Evolutionary conservation across 306 rosid species (phyloP), one percentile per base, ranked within the genome.

Genomic region (Urtica urens): DNA sequence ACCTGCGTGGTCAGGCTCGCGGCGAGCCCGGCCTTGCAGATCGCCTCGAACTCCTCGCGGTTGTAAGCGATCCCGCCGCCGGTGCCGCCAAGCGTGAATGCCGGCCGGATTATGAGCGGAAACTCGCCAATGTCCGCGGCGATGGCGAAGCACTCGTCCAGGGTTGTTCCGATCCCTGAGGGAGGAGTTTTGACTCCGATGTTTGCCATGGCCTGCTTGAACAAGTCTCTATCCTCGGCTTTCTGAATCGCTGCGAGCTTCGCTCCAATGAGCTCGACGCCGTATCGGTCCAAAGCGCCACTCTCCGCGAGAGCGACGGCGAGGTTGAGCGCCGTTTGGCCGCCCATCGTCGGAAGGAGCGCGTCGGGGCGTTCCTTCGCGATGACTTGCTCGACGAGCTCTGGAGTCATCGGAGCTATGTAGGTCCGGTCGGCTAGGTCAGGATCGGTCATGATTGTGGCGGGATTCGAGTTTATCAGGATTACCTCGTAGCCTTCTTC

Each of bases 391-490:
- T 92, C 99, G 1, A 92, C 94, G 29, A 86, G 53, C 7, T 86
- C 96, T 0, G 99, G 93, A 2, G 96, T 92, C 96, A 92, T 92
- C 5, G 96, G 99, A 1, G 96, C 64, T 23, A 92, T 62, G 54
- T 86, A 92, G 0, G 99, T 85, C 68, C 79, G 57, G 40, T 86
- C 80, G 5, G 94, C 93, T 62, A 72, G 56, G 0, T 86, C 96
- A 3, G 96, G 99, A 76, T 92, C 99, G 5, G 99, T 92, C 99
- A 92, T 92, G 23, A 92, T 92, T 19, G 96, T 92, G 0, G 99
- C 99, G 1, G 99, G 96, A 48, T 92, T 92, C 2, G 99, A 92
- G 40, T 92, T 86, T 3, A 92, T 92, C 65, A 84, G 70, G 10
- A 90, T 26, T 1, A 84, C 97, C 8, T 90, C 72, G 28, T 85